Evolutionary conservation across 306 rosid genomes (phyloP), one percentile per base, ranked within the genome.

Genomic region (Chamaecrista fasciculata): DNA sequence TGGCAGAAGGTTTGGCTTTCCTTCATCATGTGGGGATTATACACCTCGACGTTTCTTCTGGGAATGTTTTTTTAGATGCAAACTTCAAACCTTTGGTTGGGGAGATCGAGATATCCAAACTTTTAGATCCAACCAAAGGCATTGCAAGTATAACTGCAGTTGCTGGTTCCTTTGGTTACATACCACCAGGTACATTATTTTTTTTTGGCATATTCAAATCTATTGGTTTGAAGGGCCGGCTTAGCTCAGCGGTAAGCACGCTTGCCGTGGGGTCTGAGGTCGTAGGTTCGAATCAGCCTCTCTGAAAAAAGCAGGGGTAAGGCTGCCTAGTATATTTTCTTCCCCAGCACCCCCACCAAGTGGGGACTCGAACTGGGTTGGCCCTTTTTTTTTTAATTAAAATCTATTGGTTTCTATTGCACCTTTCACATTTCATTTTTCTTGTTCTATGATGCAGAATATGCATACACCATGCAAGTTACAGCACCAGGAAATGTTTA

Each of bases 381-480:
- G n/a, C n/a, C n/a, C n/a, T n/a, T n/a, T 69, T 31, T 11, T 62
- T 62, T 39, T 24, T 34, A n/a, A 43, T 33, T 33, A 33, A 33
- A 33, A 4, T 33, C 6, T 33, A 33, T 33, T 33, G 62, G 23
- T 29, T 10, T 37, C 24, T 19, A 48, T 49, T 49, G 21, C 33
- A 52, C 3, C 14, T 58, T 43, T 70, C 34, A 70, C 21, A 21
- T 21, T 74, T 33, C 62, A 6, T 72, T 46, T 77, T 15, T 68
- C 4, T 25, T 69, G 1, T 24, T 15, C 10, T 67, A 69, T 70
- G 70, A 44, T 67, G 76, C 89, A 95, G 99, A 95, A 82, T 95
- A 95, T 82, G 99, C 99, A 20, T 95, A 95, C 66, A 95, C 97
- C 1, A 95, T 95, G 99, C 97, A 95, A 95, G 99, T 95, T 43